Evolutionary conservation across 352 stramenopile genomes (phyloP).

Genomic region (Pseudoperonospora humuli): DNA sequence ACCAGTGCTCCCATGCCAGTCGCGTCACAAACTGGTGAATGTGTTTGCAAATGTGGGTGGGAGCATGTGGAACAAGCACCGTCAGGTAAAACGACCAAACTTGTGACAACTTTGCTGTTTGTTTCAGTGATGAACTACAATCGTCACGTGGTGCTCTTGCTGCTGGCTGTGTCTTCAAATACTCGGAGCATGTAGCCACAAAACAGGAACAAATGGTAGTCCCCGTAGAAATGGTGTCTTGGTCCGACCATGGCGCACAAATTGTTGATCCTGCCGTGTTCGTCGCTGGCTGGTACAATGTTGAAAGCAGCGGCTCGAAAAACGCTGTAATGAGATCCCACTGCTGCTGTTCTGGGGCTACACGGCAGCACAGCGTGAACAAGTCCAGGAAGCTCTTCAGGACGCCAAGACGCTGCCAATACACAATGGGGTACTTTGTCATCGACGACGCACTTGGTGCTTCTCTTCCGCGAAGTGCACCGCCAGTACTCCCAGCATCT

Average conservation of each 20-base stretch:
- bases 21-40: slow-evolving; percentile 78
- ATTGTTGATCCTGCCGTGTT: slow-evolving; percentile 64
- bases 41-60: slow-evolving; percentile 70
- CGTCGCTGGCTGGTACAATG: slow-evolving; percentile 66
- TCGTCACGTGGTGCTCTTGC: slow-evolving; percentile 1
- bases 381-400: slow-evolving; percentile 76
- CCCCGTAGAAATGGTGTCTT: slow-evolving; percentile 64
- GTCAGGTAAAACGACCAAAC: slow-evolving; percentile 79
- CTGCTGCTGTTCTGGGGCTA: slow-evolving; percentile 46
- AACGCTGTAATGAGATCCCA: slow-evolving; percentile 63
- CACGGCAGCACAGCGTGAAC: slow-evolving; percentile 60
- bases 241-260: slow-evolving; percentile 56
- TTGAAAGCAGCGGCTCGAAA: slow-evolving; percentile 75
- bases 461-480: slow-evolving; percentile 11
- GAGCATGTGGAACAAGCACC: slow-evolving; percentile 63
- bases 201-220: slow-evolving; percentile 76
- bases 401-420: slow-evolving; percentile 65
- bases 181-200: slow-evolving; percentile 65
- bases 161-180: slow-evolving; percentile 32
- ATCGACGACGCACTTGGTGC: slow-evolving; percentile 4
- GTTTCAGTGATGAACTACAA: slow-evolving; percentile 14
- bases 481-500: slow-evolving; percentile 1
- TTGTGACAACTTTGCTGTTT: slow-evolving; percentile 51
- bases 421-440: slow-evolving; percentile 40
- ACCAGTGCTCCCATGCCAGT: slow-evolving; percentile 79